phyloP scores from a whole-genome alignment of 2,329 filamentous ascomycete genomes.

The Zymoseptoria brevis region DNA sequence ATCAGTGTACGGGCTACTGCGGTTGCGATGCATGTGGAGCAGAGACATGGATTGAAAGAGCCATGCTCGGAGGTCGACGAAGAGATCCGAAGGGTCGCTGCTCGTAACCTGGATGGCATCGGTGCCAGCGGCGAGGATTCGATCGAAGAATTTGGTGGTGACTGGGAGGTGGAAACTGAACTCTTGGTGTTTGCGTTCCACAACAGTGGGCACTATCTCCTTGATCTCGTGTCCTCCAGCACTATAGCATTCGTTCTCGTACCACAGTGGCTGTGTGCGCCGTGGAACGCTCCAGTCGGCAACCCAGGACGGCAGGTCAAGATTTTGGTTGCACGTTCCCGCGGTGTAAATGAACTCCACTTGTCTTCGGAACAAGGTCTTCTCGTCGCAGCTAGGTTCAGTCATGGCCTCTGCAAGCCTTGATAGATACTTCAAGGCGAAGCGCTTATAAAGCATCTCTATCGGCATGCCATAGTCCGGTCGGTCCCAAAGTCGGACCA shows the following conservation, averaged over 20 bases:
- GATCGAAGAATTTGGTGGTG: slow-evolving; percentile 12
- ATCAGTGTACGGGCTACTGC: slow-evolving; percentile 7
- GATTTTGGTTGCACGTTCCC: slow-evolving; percentile 10
- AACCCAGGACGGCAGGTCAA: slow-evolving; percentile 12
- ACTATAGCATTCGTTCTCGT: slow-evolving; percentile 9
- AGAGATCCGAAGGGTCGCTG: slow-evolving; percentile 5
- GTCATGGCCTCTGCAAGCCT: slow-evolving; percentile 14
- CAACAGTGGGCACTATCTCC: slow-evolving; percentile 6
- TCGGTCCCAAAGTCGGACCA: slow-evolving; percentile 10
- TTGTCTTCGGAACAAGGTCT: slow-evolving; percentile 8
- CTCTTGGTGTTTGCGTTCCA: not conserved
- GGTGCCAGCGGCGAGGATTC: slow-evolving; percentile 10
- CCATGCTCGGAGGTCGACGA: slow-evolving; percentile 10
- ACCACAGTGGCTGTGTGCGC: slow-evolving; percentile 14
- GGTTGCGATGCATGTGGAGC: slow-evolving; percentile 9
- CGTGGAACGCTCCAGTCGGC: slow-evolving; percentile 14
- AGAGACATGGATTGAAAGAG: slow-evolving; percentile 11
- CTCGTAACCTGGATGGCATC: slow-evolving; percentile 4
- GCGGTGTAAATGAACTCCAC: slow-evolving; percentile 13
- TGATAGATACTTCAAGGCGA: slow-evolving; percentile 13
- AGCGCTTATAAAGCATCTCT: slow-evolving; percentile 10
- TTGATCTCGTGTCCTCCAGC: slow-evolving; percentile 11
- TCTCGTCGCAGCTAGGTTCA: slow-evolving; percentile 14
- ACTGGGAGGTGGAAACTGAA: slow-evolving; percentile 9
- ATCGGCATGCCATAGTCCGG: slow-evolving; percentile 14